Percentiles rank a stretch among this genome's conserved stretches.
phyloP scores from a whole-genome alignment of 805 yeast species.

The Yamadazyma endophytica region DNA sequence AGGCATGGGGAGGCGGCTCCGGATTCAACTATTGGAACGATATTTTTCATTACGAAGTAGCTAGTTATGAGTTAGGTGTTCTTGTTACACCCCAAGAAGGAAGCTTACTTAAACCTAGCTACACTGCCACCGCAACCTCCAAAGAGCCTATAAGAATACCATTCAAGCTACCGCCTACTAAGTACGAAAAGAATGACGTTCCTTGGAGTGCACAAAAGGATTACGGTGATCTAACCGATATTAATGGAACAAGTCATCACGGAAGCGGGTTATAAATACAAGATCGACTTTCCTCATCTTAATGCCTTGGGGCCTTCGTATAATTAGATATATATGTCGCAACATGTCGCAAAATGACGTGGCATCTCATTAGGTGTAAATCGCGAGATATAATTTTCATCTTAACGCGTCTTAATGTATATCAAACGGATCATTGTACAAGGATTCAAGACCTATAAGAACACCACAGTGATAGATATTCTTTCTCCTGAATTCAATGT shows the following conservation, averaged over 20 bases:
- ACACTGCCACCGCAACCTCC: conserved; percentile 23
- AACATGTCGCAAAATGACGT: too few species aligned
- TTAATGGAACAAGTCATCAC: conserved; percentile 17
- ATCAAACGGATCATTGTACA: conserved; percentile 65
- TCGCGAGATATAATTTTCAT: background rate
- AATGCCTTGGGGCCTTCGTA: too few species aligned
- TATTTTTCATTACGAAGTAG: conserved; percentile 20
- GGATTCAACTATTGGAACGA: conserved; percentile 11
- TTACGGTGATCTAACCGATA: conserved; percentile 21
- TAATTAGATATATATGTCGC: too few species aligned
- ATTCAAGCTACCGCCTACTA: conserved; percentile 47
- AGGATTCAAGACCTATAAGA: conserved; percentile 91
- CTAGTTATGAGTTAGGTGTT: conserved; percentile 39
- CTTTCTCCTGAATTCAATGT: conserved; percentile 83
- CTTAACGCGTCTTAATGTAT: conserved; percentile 21
- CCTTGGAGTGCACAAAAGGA: conserved; percentile 44
- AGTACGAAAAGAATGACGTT: conserved; percentile 35
- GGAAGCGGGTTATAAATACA: too few species aligned
- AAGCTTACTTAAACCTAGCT: conserved; percentile 38
- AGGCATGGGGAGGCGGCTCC: conserved; percentile 68
- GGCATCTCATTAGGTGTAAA: too few species aligned
- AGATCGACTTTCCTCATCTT: too few species aligned
- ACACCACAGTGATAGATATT: conserved; percentile 70
- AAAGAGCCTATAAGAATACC: conserved; percentile 46
- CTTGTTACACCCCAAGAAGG: conserved; percentile 15